Evolutionary conservation across 495 filamentous ascomycete genomes (phyloP).

Genomic region (Aspergillus cavernicola): DNA sequence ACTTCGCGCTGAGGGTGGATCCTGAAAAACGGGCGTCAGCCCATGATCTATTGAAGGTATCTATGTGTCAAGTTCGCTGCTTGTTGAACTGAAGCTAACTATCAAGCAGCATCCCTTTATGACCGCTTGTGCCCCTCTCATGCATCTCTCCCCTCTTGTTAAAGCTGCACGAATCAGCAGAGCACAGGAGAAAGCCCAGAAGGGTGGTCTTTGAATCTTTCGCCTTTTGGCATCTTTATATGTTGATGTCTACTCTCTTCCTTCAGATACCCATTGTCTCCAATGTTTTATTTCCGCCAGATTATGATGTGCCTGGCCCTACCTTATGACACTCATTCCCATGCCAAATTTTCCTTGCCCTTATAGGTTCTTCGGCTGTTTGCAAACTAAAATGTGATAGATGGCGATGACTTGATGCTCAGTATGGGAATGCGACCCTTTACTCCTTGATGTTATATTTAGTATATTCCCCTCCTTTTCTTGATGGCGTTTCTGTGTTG

Average conservation of each 20-base stretch:
- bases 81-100: constrained; percentile 23
- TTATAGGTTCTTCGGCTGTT: constrained; percentile 13
- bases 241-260: constrained; percentile 32
- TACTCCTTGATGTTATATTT: constrained; percentile 5
- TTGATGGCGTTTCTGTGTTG: constrained; percentile 1
- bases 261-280: constrained; percentile 42
- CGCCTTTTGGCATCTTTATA: constrained; percentile 19
- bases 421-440: constrained; percentile 3
- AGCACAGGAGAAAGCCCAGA: constrained; percentile 77
- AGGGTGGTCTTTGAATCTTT: constrained; percentile 39
- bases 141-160: constrained; percentile 78
- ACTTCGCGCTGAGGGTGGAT: constrained; percentile 89
- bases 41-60: constrained; percentile 86
- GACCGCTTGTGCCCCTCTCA: constrained; percentile 65
- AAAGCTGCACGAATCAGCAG: constrained; percentile 77
- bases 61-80: constrained; percentile 28
- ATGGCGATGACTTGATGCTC: constrained; percentile 25
- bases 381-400: constrained; percentile 19
- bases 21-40: constrained; percentile 95
- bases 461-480: constrained; percentile 16
- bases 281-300: constrained; percentile 32
- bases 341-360: constrained; percentile 5
- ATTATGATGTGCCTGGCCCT: constrained; percentile 27
- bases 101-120: constrained; percentile 82
- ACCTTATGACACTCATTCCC: constrained; percentile 17